These are phyloP conservation scores for Colletotrichum higginsianum DNA, from an alignment of 2,329 filamentous ascomycete species.

Conservation along the genomic window DNA sequence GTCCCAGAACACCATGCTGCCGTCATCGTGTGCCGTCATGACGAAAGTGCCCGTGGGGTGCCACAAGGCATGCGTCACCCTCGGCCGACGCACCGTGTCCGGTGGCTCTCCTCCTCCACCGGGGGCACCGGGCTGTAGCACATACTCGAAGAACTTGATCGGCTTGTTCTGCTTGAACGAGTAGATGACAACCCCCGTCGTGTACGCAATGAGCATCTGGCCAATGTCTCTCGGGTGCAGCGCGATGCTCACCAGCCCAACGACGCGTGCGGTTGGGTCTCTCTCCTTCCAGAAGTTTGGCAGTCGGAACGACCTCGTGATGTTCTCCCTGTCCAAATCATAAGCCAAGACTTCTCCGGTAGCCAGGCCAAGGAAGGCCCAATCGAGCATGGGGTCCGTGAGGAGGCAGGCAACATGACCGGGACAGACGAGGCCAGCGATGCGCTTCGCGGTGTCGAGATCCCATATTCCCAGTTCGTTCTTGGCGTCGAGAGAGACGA, in stretches of 20 bases:
- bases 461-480: constrained; percentile 91
- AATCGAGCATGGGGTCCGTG: constrained; percentile 93
- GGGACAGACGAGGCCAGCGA: constrained; percentile 81
- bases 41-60: constrained; percentile 95
- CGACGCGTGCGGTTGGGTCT: constrained; percentile 75
- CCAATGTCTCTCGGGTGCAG: constrained; percentile 95
- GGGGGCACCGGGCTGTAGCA: constrained; percentile 84
- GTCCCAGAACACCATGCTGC: constrained; percentile 95
- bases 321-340: constrained; percentile 85
- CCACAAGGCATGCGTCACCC: constrained; percentile 88
- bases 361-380: constrained; percentile 87
- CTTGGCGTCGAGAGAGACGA: constrained; percentile 87
- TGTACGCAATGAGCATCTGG: constrained; percentile 91
- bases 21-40: constrained; percentile 89
- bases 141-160: constrained; percentile 85
- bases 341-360: constrained; percentile 92
- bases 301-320: constrained; percentile 81
- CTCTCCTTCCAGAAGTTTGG: constrained; percentile 88
- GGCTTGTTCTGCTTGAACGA: constrained; percentile 93
- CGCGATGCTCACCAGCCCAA: constrained; percentile 81
- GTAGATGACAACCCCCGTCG: constrained; percentile 88
- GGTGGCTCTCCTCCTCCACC: constrained; percentile 80
- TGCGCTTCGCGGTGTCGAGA: constrained; percentile 76
- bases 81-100: constrained; percentile 77
- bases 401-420: constrained; percentile 81